Evolutionary conservation across 148 eudicot genomes (phyloP).

Genomic region (Camellia sinensis): DNA sequence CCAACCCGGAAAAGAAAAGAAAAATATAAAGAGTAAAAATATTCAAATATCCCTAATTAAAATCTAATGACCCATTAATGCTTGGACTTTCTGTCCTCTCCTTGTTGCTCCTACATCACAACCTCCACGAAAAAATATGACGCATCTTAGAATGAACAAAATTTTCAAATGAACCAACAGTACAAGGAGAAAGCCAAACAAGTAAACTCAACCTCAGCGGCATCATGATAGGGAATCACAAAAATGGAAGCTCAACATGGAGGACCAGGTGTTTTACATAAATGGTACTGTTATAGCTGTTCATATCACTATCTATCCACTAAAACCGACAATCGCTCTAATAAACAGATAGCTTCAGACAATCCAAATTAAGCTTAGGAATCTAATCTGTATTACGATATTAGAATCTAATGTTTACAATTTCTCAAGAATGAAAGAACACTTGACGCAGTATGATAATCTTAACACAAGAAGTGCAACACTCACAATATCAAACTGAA

Average conservation of each 20-base stretch:
- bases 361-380: background rate
- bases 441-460: background rate
- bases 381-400: background rate
- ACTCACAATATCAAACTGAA: constrained; percentile 97
- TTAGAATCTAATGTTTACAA: background rate
- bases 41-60: background rate
- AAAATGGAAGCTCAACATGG: background rate
- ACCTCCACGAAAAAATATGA: background rate
- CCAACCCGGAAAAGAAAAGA: background rate
- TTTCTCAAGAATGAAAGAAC: background rate
- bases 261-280: background rate
- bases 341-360: background rate
- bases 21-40: background rate
- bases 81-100: background rate
- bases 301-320: background rate
- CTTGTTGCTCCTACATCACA: background rate
- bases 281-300: background rate
- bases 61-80: background rate
- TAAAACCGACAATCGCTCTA: background rate
- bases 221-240: background rate
- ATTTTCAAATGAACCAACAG: background rate
- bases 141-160: background rate
- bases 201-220: background rate
- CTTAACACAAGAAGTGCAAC: constrained; percentile 22
- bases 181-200: background rate